Evolutionary conservation across 306 rosid species (phyloP).

Genomic region (Inga oerstediana): DNA sequence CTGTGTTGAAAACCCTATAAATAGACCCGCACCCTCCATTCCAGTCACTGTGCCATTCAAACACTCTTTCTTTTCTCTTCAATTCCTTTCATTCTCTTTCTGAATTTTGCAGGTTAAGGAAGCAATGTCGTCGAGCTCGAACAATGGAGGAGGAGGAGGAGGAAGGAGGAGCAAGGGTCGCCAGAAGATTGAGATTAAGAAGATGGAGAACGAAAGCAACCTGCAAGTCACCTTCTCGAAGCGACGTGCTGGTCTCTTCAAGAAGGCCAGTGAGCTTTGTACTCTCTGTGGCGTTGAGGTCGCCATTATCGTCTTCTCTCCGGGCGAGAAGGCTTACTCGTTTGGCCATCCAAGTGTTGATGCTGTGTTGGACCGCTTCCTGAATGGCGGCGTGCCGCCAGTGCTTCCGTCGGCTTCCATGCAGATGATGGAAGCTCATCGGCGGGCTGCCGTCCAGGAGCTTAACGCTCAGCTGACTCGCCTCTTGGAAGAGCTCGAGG

Average conservation of each 20-base stretch:
- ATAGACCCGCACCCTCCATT: no score
- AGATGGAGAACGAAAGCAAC: conserved; percentile 44
- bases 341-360: conserved; percentile 48
- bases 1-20: neutral
- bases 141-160: neutral
- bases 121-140: neutral
- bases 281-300: conserved; percentile 37
- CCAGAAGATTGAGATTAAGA: conserved; percentile 44
- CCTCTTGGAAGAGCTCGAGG: neutral
- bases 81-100: neutral
- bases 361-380: conserved; percentile 15
- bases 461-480: conserved; percentile 28
- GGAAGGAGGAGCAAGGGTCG: conserved; percentile 28
- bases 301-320: conserved; percentile 42
- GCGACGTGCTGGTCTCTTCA: conserved; percentile 46
- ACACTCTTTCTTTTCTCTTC: neutral
- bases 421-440: conserved; percentile 37
- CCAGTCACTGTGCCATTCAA: neutral
- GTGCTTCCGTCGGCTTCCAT: neutral
- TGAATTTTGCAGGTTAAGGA: neutral
- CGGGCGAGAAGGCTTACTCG: conserved; percentile 37
- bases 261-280: conserved; percentile 52
- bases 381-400: neutral
- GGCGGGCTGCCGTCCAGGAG: conserved; percentile 25
- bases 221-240: conserved; percentile 48